Evolutionary conservation across 1,139 yeast genomes (phyloP).

Genomic region (Debaryomyces sp.): DNA sequence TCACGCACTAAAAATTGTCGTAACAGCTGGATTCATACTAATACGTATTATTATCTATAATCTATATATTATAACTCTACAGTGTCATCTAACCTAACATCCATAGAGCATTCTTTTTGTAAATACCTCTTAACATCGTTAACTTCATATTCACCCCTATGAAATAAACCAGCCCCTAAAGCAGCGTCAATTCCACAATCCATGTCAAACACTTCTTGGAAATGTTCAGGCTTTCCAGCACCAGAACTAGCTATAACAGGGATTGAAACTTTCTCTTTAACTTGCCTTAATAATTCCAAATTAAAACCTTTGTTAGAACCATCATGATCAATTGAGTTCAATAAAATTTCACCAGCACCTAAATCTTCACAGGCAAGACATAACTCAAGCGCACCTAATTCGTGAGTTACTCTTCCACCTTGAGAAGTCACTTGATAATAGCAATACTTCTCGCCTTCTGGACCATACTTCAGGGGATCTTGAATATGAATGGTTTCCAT

Average conservation of each 20-base stretch:
- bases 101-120: slow-evolving; percentile 37
- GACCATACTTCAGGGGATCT: slow-evolving; percentile 62
- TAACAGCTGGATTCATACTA: not conserved
- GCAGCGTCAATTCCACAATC: slow-evolving; percentile 92
- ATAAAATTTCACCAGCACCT: slow-evolving; percentile 95
- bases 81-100: slow-evolving; percentile 38
- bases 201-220: slow-evolving; percentile 75
- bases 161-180: slow-evolving; percentile 97
- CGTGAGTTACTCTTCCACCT: slow-evolving; percentile 92
- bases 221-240: slow-evolving; percentile 91
- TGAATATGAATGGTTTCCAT: slow-evolving; percentile 55
- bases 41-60: not conserved
- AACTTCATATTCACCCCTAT: slow-evolving; percentile 89
- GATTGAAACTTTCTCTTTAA: slow-evolving; percentile 72
- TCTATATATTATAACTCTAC: slow-evolving; percentile 22
- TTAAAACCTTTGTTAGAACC: slow-evolving; percentile 95
- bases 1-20: not conserved
- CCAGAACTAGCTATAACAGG: slow-evolving; percentile 98
- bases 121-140: slow-evolving; percentile 75
- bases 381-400: slow-evolving; percentile 87
- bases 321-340: slow-evolving; percentile 94
- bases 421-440: slow-evolving; percentile 96
- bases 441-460: slow-evolving; percentile 82
- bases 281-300: slow-evolving; percentile 75
- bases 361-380: slow-evolving; percentile 85